Percentiles rank a stretch among this genome's conserved stretches.
Evolutionary conservation across 257 asterid species (phyloP).

Genomic region (Petunia axillaris): DNA sequence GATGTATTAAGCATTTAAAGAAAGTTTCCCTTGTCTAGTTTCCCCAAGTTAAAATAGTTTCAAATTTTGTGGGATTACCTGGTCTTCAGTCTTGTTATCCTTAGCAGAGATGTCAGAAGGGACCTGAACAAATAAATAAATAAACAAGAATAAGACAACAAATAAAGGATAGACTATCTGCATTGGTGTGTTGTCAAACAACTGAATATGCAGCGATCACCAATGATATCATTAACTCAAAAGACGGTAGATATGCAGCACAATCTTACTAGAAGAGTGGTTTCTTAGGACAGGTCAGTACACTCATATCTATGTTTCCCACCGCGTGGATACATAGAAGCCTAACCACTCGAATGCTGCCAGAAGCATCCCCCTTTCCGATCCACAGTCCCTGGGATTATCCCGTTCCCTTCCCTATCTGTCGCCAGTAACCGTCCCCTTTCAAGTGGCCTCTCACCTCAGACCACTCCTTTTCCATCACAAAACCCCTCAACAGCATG

Average conservation of each 20-base stretch:
- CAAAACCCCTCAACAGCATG: neutral
- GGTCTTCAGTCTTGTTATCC: conserved; percentile 54
- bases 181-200: neutral
- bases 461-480: conserved; percentile 11
- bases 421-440: neutral
- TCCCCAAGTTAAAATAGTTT: neutral
- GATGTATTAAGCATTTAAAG: neutral
- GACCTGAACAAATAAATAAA: conserved; percentile 51
- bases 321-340: neutral
- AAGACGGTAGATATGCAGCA: neutral
- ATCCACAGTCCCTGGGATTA: neutral
- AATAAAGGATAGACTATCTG: neutral
- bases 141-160: conserved; percentile 28
- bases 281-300: neutral
- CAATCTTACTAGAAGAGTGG: neutral
- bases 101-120: conserved; percentile 75
- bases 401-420: conserved; percentile 12
- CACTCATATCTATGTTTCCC: neutral
- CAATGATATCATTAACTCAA: conserved; percentile 9
- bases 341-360: neutral
- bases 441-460: neutral
- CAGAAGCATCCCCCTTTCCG: neutral
- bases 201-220: neutral
- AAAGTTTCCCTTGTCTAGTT: neutral
- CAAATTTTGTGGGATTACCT: conserved; percentile 45